Base-by-base conservation (phyloP, 2,329 filamentous ascomycete genomes). In the Colletotrichum lindemuthianum region DNA sequence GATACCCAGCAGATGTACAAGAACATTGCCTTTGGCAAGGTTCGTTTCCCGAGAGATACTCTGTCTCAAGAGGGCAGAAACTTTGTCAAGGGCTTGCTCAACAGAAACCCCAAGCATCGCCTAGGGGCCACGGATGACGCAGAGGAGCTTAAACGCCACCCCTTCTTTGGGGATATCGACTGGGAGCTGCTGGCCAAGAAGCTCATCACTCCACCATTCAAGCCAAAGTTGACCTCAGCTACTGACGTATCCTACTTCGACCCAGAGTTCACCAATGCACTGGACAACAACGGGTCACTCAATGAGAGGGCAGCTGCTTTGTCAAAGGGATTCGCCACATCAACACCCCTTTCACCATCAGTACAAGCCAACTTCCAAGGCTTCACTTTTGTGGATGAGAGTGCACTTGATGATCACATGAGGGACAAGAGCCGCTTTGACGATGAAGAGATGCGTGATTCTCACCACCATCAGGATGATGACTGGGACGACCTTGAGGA, bases 1-100 rank as follows among this genome's bases (percentile, higher is more conserved):
- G 96, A 99, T 74, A 99, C 96, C 0, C 96, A 99, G 78, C 96
- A 99, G 77, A 99, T 99, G 96, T 99, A 99, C 84, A 99, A 99
- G 84, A 99, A 99, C 81, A 99, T 99, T 75, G 96, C 96, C 0
- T 99, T 99, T 74, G 96, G 96, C 75, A 99, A 99, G 76, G 96
- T 99, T 63, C 87, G 96, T 66, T 99, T 99, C 77, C 96, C 96
- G 8, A 88, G 94, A 69, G 96, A 99, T 77, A 97, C 96, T 1
- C 82, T 99, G 37, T 97, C 93, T 66, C 91, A 93, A 44, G 96
- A 99, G 77, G 96, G 96, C 64, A 88, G 96, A 64, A 98, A 97
- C 78, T 99, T 99, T 73, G 96, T 99, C 74, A 99, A 99, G 83
- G 96, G 96, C 16, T 82, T 99, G 67, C 86, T 99, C 59, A 99